These are phyloP conservation scores for Psilocybe subaeruginosa DNA, from an alignment of 768 basidiomycete genomes.

Conservation along the genomic window DNA sequence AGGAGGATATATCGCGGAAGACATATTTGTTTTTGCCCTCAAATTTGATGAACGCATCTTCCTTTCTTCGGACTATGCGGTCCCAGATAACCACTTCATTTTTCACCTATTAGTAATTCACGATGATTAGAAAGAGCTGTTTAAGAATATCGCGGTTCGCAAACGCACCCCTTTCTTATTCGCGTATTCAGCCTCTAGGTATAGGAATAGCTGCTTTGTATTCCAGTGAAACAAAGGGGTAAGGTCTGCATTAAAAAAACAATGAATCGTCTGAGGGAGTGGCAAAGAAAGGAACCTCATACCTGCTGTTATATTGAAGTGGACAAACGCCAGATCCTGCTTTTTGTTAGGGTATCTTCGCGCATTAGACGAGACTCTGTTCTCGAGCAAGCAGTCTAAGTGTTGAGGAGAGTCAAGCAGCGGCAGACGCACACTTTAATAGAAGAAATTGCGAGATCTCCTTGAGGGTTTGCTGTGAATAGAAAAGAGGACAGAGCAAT, in stretches of 20 bases:
- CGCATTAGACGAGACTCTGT: conserved; percentile 42
- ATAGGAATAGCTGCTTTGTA: conserved; percentile 93
- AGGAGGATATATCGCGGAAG: conserved; percentile 72
- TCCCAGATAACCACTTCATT: conserved; percentile 88
- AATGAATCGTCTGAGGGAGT: background rate
- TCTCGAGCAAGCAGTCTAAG: conserved; percentile 1
- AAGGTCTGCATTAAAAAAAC: conserved; percentile 54
- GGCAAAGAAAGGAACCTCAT: conserved; percentile 19
- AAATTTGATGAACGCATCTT: conserved; percentile 70
- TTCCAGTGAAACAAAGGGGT: conserved; percentile 91
- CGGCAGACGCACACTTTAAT: conserved; percentile 72
- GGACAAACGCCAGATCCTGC: conserved; percentile 79
- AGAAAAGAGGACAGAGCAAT: conserved; percentile 77
- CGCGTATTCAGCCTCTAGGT: conserved; percentile 83
- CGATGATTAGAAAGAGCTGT: background rate
- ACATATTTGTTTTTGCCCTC: conserved; percentile 81
- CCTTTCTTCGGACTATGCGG: conserved; percentile 81
- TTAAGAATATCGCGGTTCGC: background rate
- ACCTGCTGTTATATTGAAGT: conserved; percentile 86
- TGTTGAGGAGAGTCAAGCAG: background rate
- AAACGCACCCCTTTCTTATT: conserved; percentile 69
- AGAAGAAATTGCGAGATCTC: conserved; percentile 58
- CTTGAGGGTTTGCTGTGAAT: conserved; percentile 60
- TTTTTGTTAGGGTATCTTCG: conserved; percentile 60
- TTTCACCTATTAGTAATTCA: conserved; percentile 22